A percentile compares a stretch with the other conserved stretches of the same genome.
phyloP scores from a whole-genome alignment of 352 stramenopile genomes.

The Globisporangium orthogonon region DNA sequence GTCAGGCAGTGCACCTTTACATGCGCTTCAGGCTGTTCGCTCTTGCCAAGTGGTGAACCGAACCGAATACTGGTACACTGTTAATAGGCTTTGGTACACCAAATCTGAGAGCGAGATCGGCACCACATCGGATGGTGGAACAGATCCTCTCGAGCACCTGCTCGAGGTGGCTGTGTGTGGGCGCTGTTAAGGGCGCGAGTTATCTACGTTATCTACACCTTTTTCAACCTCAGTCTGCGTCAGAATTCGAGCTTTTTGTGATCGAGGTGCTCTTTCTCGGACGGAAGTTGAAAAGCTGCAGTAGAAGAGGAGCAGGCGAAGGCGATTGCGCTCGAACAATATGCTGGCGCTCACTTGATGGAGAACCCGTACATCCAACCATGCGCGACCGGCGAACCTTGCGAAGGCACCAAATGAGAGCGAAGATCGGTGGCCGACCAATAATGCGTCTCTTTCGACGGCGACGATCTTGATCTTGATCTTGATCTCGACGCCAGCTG shows the following conservation, averaged over 20 bases:
- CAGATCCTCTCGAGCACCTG: not conserved
- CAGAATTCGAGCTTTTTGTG: too few species aligned
- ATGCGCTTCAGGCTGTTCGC: not conserved
- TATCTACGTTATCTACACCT: not conserved
- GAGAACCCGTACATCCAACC: not conserved
- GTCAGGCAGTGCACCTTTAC: not conserved
- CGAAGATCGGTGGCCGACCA: not conserved
- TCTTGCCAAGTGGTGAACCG: not conserved
- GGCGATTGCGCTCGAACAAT: not conserved
- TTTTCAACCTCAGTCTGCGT: too few species aligned
- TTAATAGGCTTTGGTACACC: too few species aligned
- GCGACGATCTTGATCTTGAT: too few species aligned
- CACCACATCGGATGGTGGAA: not conserved
- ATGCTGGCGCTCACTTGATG: not conserved
- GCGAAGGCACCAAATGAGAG: not conserved
- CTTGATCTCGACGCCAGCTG: too few species aligned
- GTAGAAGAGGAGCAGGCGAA: too few species aligned
- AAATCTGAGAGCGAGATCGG: not conserved
- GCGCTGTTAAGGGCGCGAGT: not conserved
- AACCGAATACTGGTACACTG: not conserved
- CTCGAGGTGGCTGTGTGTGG: too few species aligned
- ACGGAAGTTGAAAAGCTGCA: too few species aligned
- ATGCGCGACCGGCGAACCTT: not conserved
- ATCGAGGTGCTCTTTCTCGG: too few species aligned
- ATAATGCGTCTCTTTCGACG: not conserved